These are phyloP conservation scores for Vitis cinerea DNA, from an alignment of 164 flowering plant species.

Conservation along the genomic window DNA sequence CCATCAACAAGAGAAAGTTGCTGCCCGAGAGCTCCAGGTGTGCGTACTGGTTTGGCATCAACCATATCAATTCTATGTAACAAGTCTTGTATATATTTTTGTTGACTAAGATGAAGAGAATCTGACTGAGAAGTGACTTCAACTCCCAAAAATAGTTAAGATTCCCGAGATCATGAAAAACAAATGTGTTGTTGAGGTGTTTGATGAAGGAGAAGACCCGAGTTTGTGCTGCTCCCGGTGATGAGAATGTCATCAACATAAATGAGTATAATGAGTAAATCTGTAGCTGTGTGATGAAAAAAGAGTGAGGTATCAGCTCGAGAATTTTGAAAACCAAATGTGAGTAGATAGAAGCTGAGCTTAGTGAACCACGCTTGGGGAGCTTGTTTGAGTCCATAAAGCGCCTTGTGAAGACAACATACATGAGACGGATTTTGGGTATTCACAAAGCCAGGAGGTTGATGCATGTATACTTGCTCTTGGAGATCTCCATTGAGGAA, in stretches of 20 bases:
- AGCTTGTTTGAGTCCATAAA: conserved; percentile 15
- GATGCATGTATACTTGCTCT: conserved; percentile 4
- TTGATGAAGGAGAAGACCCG: not conserved
- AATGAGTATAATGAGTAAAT: not conserved
- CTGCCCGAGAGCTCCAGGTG: not conserved
- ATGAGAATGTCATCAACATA: not conserved
- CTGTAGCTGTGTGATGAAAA: not conserved
- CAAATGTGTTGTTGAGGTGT: not conserved
- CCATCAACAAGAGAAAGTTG: not conserved
- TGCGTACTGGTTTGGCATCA: not conserved
- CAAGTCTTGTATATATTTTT: not conserved
- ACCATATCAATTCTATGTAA: not conserved
- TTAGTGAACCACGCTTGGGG: conserved; percentile 10
- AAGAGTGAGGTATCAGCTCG: not conserved
- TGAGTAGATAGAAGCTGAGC: not conserved
- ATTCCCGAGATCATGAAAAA: not conserved
- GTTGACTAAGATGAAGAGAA: not conserved
- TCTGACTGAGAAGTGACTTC: not conserved
- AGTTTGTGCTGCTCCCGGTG: no score
- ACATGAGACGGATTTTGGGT: not conserved
- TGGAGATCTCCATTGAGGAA: conserved; percentile 2
- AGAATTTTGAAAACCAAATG: not conserved
- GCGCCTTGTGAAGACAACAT: not conserved
- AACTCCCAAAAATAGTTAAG: not conserved
- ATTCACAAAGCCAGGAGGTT: conserved; percentile 1